Base-by-base conservation (phyloP, 1,284 basidiomycete genomes). In the Mrakiaceae sp. region DNA sequence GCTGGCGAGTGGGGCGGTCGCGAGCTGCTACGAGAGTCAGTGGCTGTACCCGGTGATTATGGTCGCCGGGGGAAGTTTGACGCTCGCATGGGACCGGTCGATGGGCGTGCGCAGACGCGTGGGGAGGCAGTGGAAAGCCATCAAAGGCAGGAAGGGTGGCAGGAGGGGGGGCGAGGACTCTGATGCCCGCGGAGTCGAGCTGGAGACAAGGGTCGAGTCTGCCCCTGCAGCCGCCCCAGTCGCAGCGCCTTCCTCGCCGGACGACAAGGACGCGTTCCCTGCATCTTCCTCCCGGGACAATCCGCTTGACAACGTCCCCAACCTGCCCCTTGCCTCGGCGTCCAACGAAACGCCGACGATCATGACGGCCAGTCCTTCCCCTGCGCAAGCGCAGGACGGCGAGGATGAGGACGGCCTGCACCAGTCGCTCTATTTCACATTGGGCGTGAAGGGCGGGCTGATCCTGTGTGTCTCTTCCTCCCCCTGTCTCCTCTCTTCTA, bases 11-110 rank as follows among this genome's bases (percentile, higher is more conserved):
- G 82, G 78, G 0, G 77, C 77, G 52, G 79, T 79, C 40, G 82
- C 81, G 27, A 74, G 82, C 63, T 81, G 79, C 70, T 83, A 83
- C 69, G 80, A 80, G 61, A 78, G 80, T 6, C 74, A 75, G n/a
- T 78, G 77, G 73, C 77, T 78, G 76, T 78, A 78, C 55, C 76
- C 75, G 5, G 69, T 72, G 50, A 70, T 78, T 49, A 75, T 78
- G 12, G 73, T 70, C 42, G 70, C 67, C 0, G 76, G 76, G 4
- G 76, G 76, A 5, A 14, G 72, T 2, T 16, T 68, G 10, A 76
- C 76, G 3, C 66, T 76, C 12, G 42, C 71, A 0, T 77, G 71
- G 67, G 76, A 78, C 66, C 65, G 64, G 11, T 42, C 9, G 12
- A 14, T 42, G 9, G 39, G 40, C 40, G 60, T 44, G 65, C 71